phyloP scores from a whole-genome alignment of 192 early-diverging fungal genomes.

The Dissophora globulifera region DNA sequence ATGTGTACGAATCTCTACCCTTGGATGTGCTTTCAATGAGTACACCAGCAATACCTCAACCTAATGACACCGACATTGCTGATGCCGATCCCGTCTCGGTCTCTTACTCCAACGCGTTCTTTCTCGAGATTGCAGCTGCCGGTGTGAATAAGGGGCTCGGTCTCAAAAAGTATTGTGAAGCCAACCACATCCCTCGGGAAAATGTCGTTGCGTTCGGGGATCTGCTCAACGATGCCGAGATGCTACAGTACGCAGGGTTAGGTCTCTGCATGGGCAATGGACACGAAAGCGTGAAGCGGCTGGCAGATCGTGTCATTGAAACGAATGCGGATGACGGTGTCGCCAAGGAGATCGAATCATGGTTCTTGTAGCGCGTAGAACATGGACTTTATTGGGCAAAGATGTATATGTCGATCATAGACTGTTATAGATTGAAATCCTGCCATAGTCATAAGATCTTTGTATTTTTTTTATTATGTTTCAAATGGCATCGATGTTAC shows the following conservation, averaged over 20 bases:
- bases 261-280: constrained; percentile 58
- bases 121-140: constrained; percentile 59
- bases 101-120: constrained; percentile 45
- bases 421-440: no score
- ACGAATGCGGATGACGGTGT: constrained; percentile 57
- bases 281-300: constrained; percentile 28
- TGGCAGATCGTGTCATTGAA: constrained; percentile 51
- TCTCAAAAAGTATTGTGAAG: constrained; percentile 45
- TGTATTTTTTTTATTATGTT: no score
- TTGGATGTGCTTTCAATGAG: not conserved
- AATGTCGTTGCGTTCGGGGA: constrained; percentile 63
- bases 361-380: constrained; percentile 11
- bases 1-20: constrained; percentile 31
- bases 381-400: not conserved
- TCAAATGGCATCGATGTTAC: no score
- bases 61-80: no score
- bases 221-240: constrained; percentile 61
- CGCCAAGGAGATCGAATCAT: constrained; percentile 41
- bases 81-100: no score
- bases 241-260: constrained; percentile 57
- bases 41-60: not conserved
- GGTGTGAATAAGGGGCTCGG: constrained; percentile 59
- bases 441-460: no score
- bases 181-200: constrained; percentile 5
- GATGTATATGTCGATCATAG: no score